These are phyloP conservation scores for Malus hybrid DNA, from an alignment of 331 rosid species.

Conservation along the genomic window DNA sequence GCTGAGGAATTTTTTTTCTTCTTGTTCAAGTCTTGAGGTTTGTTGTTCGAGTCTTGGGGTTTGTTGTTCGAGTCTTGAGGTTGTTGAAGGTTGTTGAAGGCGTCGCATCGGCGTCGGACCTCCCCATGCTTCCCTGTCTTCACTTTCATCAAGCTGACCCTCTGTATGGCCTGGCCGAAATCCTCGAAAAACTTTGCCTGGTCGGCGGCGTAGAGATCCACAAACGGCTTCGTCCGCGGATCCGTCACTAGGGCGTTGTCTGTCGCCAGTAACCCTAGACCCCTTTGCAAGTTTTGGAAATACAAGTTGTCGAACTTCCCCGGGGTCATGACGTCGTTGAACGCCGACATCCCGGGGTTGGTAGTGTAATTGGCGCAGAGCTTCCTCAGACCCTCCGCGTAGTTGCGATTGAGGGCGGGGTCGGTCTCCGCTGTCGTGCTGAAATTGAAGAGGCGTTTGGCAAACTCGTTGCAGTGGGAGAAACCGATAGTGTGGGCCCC, in stretches of 20 bases:
- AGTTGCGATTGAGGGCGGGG: constrained; percentile 13
- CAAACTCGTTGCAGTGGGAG: constrained; percentile 41
- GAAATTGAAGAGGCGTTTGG: constrained; percentile 27
- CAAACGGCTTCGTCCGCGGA: constrained; percentile 20
- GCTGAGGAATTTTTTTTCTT: not conserved
- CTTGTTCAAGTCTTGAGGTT: not conserved
- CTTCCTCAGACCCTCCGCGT: constrained; percentile 23
- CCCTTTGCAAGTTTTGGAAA: constrained; percentile 19
- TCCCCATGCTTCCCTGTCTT: constrained; percentile 33
- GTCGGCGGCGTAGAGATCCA: constrained; percentile 24
- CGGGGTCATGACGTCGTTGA: constrained; percentile 42
- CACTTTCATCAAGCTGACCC: constrained; percentile 11
- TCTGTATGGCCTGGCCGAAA: constrained; percentile 26
- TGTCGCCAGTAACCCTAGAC: constrained; percentile 24
- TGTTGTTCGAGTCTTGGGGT: too few species aligned
- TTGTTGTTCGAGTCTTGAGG: not conserved
- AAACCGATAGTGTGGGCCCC: constrained; percentile 51
- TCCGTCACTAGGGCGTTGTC: constrained; percentile 14
- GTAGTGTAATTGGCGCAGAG: constrained; percentile 26
- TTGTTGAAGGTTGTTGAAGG: constrained; percentile 22
- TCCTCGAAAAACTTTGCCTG: constrained; percentile 30
- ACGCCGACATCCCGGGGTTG: constrained; percentile 29
- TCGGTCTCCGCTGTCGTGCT: constrained; percentile 14
- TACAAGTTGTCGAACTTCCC: constrained; percentile 42
- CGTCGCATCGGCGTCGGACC: constrained; percentile 34